Evolutionary conservation across 495 filamentous ascomycete species (phyloP).

Genomic region (Tricharina praecox): DNA sequence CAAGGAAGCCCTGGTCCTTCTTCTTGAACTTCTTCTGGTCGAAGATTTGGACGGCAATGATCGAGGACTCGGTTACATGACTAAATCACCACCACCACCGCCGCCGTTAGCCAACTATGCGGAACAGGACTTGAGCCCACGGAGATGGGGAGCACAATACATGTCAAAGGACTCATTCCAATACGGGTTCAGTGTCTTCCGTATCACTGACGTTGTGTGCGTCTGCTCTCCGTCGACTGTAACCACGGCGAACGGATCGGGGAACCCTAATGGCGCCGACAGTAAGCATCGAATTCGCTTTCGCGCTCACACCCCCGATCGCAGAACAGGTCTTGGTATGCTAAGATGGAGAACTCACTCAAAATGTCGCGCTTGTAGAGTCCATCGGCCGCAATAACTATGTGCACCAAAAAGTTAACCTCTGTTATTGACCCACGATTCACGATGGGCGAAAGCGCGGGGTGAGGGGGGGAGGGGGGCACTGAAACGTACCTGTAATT

Average conservation of each 20-base stretch:
- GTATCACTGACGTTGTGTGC: conserved; percentile 84
- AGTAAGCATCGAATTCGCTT: conserved; percentile 13
- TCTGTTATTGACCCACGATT: not conserved
- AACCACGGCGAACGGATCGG: conserved; percentile 93
- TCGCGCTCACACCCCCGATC: no score
- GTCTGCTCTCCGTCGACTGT: conserved; percentile 95
- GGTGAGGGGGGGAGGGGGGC: not conserved
- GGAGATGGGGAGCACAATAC: conserved; percentile 34
- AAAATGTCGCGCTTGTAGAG: conserved; percentile 99
- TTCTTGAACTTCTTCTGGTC: conserved; percentile 99
- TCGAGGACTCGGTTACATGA: conserved; percentile 72
- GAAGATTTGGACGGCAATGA: conserved; percentile 93
- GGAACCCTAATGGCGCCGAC: conserved; percentile 52
- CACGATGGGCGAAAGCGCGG: no score
- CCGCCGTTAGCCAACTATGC: not conserved
- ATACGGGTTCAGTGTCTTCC: conserved; percentile 93
- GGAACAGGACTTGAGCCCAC: not conserved
- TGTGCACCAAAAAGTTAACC: conserved; percentile 6
- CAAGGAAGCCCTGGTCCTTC: conserved; percentile 97
- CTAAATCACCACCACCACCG: no score
- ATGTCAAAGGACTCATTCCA: conserved; percentile 99
- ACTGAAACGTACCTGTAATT: conserved; percentile 45
- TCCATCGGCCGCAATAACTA: conserved; percentile 95
- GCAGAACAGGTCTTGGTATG: no score
- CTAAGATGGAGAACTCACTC: conserved; percentile 42